Base-by-base conservation (phyloP, 2,329 filamentous ascomycete genomes). In the Hymenoscyphus fructigenus region DNA sequence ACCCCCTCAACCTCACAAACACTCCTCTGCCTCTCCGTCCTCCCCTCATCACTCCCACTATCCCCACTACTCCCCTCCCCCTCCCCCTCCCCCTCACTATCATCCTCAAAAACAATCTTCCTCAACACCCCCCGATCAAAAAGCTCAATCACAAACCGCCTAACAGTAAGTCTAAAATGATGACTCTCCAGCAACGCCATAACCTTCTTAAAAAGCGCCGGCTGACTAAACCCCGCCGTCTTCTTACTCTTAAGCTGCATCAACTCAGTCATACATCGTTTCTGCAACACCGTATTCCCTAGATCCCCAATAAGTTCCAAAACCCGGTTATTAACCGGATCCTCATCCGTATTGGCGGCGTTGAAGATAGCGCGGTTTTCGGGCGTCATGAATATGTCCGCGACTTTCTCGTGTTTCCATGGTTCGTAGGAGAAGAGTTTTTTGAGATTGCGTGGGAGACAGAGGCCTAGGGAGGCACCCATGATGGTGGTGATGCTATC, bases 121-220 rank as follows among this genome's bases (percentile, higher is more conserved):
- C 93, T 84, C 78, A 98, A 83, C 55, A 98, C 91, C 65, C 86
- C 89, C 78, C 94, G 95, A 74, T 98, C 94, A 73, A 99, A 99
- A 26, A 99, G 80, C 75, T 98, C 95, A 66, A 98, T 88, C 41
- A 97, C 91, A 78, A 97, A 93, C 57, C 94, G 89, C 67, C 94
- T 90, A 32, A 96, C 91, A 1, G 89, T 90, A 1, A 99, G 84
- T 26, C 93, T 87, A 78, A 95, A 98, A 75, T 96, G 92, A 72
- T 97, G 94, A 70, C 87, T 88, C 77, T 97, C 93, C 65, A 99
- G 83, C 59, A 98, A 83, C 9, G 87, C 85, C 81, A 99, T 88
- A 57, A 95, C 88, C 74, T 93, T 91, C 70, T 89, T 88, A 80
- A 98, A 98, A 53, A 99, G 85, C 5, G 84, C 82, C 5, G 89